These are phyloP conservation scores for Penicillium fuscoglaucum DNA, from an alignment of 2,329 filamentous ascomycete species.

Conservation along the genomic window DNA sequence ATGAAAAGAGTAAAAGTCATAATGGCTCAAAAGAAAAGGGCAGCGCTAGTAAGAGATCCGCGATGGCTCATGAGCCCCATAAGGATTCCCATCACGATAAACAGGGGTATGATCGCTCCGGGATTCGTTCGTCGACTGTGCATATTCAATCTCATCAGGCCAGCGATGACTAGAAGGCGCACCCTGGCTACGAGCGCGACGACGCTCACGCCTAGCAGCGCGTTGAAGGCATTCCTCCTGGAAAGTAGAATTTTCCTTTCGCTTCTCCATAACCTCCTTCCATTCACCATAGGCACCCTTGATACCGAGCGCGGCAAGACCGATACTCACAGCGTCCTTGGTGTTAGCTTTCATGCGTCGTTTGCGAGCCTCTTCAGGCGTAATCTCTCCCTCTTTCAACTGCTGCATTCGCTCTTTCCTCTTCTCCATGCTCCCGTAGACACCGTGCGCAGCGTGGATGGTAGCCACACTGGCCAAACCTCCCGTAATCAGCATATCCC, in stretches of 20 bases:
- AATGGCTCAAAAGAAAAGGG: background rate
- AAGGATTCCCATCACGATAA: slow-evolving; percentile 21
- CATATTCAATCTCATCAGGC: slow-evolving; percentile 36
- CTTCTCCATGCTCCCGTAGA: slow-evolving; percentile 64
- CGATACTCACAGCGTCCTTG: slow-evolving; percentile 65
- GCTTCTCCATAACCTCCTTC: slow-evolving; percentile 66
- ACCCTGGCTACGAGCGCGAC: slow-evolving; percentile 28
- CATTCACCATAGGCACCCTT: slow-evolving; percentile 66
- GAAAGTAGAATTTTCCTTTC: slow-evolving; percentile 57
- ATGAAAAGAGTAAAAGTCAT: slow-evolving; percentile 2
- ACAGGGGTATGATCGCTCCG: background rate
- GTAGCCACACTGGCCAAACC: slow-evolving; percentile 68
- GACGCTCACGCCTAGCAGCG: slow-evolving; percentile 51
- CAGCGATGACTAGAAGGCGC: slow-evolving; percentile 18
- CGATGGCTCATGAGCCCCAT: slow-evolving; percentile 13
- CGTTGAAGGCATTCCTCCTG: slow-evolving; percentile 48
- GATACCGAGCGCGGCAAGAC: slow-evolving; percentile 67
- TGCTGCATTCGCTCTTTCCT: slow-evolving; percentile 61
- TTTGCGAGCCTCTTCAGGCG: slow-evolving; percentile 61
- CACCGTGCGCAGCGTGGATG: slow-evolving; percentile 66
- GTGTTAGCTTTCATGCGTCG: slow-evolving; percentile 64
- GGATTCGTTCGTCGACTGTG: slow-evolving; percentile 4
- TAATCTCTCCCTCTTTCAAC: slow-evolving; percentile 64
- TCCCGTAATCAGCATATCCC: slow-evolving; percentile 66
- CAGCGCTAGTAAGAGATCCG: slow-evolving; percentile 22